Evolutionary conservation across 108 stramenopile genomes (phyloP), one percentile per base, ranked within the genome.

Genomic region (Nitzschia sp.): DNA sequence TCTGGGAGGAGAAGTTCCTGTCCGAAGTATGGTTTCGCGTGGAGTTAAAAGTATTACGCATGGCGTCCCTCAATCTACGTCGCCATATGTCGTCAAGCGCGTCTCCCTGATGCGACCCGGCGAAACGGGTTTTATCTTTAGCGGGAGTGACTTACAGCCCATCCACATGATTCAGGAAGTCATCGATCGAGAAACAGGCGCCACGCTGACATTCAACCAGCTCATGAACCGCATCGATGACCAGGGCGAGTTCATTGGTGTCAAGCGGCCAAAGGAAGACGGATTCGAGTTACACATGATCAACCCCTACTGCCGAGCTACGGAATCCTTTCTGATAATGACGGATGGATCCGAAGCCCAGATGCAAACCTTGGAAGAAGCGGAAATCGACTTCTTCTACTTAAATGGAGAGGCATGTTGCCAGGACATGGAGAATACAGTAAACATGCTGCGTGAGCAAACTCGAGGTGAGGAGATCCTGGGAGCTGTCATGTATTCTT

Each of bases 401-500:
- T 48, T 86, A 26, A 63, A 58, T 47, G 85, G 80, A 21, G 59
- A 75, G 11, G 76, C 82, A 1, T 86, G 82, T 33, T 57, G 63
- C 35, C 45, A 68, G 36, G 79, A 86, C 53, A 69, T 86, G 75
- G 82, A 82, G 33, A 17, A 9, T 2, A 81, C 70, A 19, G 49
- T 83, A 31, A 2, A 54, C 6, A 55, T 59, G 30, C 59, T 83
- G 46, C 21, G 71, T 33, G 77, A 78, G 21, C 59, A 70, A 33
- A 72, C 72, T 1, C 21, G 54, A 31, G 71, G 62, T 15, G 78
- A 83, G 55, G 53, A 77, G 32, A 59, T 86, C 18, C 62, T 86
- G 28, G 85, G 78, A 18, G 85, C 77, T 11, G 19, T 86, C 58
- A 82, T 86, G 79, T 74, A 78, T 47, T 73, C 70, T n/a, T 86